A percentile compares a stretch with the other conserved stretches of the same genome.
phyloP scores from a whole-genome alignment of 441 rosid species.

The Adansonia madagascariensis region DNA sequence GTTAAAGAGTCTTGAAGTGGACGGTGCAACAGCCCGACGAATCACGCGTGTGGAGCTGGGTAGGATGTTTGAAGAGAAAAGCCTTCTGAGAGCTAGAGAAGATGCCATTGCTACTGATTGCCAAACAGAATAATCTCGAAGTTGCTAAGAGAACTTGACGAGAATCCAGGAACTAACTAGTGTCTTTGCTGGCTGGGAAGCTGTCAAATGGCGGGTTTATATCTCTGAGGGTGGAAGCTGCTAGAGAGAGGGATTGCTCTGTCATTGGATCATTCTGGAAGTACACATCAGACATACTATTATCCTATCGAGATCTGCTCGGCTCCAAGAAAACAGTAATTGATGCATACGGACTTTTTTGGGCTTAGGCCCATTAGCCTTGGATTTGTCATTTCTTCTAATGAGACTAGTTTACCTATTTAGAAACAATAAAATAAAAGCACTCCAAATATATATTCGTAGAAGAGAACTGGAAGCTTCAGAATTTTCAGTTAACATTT shows the following conservation, averaged over 20 bases:
- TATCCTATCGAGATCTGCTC: background rate
- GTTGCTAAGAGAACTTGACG: background rate
- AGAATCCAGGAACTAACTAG: background rate
- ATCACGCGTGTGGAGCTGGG: slow-evolving; percentile 25
- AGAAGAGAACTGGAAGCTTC: too few species aligned
- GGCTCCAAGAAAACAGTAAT: background rate
- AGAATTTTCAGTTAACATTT: too few species aligned
- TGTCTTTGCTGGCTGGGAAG: background rate
- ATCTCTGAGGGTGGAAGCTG: slow-evolving; percentile 21
- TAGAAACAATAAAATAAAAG: too few species aligned
- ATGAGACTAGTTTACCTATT: too few species aligned
- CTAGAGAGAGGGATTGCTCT: slow-evolving; percentile 25
- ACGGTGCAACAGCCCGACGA: slow-evolving; percentile 28
- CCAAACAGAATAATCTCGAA: background rate
- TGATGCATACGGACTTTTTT: too few species aligned
- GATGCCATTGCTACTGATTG: slow-evolving; percentile 50
- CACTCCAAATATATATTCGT: background rate
- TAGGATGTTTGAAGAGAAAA: slow-evolving; percentile 38
- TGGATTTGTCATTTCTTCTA: background rate
- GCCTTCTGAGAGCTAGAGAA: slow-evolving; percentile 51
- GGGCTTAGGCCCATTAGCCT: background rate
- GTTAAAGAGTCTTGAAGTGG: slow-evolving; percentile 56
- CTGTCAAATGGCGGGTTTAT: background rate
- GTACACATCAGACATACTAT: background rate
- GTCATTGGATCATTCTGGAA: slow-evolving; percentile 34